Base-by-base conservation (phyloP, 192 early-diverging fungal genomes). In the Spizellomyces sp. region DNA sequence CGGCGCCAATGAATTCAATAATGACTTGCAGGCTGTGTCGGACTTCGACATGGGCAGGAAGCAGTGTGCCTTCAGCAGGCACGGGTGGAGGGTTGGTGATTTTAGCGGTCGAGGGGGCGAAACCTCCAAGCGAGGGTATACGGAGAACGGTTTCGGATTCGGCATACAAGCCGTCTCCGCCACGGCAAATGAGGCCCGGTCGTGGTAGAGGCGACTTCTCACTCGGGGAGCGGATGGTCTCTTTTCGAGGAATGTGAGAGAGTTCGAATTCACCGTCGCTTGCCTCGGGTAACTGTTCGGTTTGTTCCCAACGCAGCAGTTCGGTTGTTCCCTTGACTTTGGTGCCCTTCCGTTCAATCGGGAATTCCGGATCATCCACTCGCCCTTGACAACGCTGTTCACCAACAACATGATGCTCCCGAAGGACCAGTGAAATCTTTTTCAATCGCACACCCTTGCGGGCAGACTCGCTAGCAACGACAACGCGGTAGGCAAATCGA, bases 141-240 rank as follows among this genome's bases (percentile, higher is more conserved):
- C 57, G 59, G 21, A 86, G 60, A 8, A 54, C 45, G 14, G 45
- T 70, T 55, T 79, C 74, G 41, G 66, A 45, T 59, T 86, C 80
- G 27, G 66, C 76, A 65, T 83, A 83, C 3, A 86, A 69, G 5
- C 84, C 84, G 66, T 86, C 84, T 14, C 78, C 79, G 15, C 78
- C 79, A 8, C 73, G 75, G 17, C 71, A 62, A 9, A 66, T 47
- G 19, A 52, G 48, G 66, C 78, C 68, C 45, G 75, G 71, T 50
- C 80, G 45, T 50, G 77, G 69, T 21, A 64, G 61, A 42, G 70
- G 64, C 7, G 67, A 46, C 44, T 76, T 52, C 41, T 66, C 69
- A 4, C 48, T 42, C 19, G 36, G 22, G 9, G 36, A 17, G 12
- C 22, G 17, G 21, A 48, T 12, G 21, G 47, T 17, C 15, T 19